phyloP scores from a whole-genome alignment of 2,329 filamentous ascomycete species.

The Fusarium domesticum region DNA sequence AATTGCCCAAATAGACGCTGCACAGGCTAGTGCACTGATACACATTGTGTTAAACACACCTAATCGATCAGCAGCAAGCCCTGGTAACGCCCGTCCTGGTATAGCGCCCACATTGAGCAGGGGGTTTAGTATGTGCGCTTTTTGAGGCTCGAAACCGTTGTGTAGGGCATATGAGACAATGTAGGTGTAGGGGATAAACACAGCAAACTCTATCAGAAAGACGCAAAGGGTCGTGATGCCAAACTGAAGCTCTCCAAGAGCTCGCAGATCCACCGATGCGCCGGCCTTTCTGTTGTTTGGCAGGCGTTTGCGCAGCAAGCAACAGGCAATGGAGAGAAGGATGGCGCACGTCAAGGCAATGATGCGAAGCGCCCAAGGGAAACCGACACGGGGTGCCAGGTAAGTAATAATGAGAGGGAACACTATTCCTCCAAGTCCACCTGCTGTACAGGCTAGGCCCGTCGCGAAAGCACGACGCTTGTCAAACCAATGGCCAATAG shows the following conservation, averaged over 20 bases:
- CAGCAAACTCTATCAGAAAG: slow-evolving; percentile 55
- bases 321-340: slow-evolving; percentile 26
- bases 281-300: slow-evolving; percentile 45
- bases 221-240: slow-evolving; percentile 51
- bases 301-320: slow-evolving; percentile 40
- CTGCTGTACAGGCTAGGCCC: slow-evolving; percentile 65
- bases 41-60: slow-evolving; percentile 71
- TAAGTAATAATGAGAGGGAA: slow-evolving; percentile 41
- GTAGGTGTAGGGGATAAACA: slow-evolving; percentile 67
- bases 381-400: slow-evolving; percentile 28
- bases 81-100: slow-evolving; percentile 65
- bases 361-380: slow-evolving; percentile 32
- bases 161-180: slow-evolving; percentile 61
- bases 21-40: slow-evolving; percentile 46
- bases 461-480: slow-evolving; percentile 63
- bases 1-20: slow-evolving; percentile 51
- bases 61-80: slow-evolving; percentile 59
- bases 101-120: slow-evolving; percentile 68
- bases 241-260: slow-evolving; percentile 49
- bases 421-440: slow-evolving; percentile 55
- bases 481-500: slow-evolving; percentile 68
- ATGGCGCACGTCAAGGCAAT: slow-evolving; percentile 29
- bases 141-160: slow-evolving; percentile 43
- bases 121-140: slow-evolving; percentile 65
- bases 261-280: slow-evolving; percentile 47